Evolutionary conservation across 2,329 filamentous ascomycete genomes (phyloP), one percentile per base, ranked within the genome.

Genomic region (Colletotrichum sojae): DNA sequence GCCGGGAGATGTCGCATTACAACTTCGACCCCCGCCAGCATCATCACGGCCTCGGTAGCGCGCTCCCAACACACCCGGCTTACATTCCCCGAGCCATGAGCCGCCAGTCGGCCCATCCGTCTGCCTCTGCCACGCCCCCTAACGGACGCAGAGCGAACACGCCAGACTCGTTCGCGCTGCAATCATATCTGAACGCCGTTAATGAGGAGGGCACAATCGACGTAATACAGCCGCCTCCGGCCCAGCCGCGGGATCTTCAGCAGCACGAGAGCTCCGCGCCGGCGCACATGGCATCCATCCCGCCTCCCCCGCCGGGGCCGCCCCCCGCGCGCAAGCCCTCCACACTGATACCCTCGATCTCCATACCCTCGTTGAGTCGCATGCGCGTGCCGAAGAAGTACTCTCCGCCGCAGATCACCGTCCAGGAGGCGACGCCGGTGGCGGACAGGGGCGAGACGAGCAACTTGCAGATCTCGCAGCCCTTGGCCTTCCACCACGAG

Each of bases 21-120:
- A 73, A 74, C 62, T 75, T 75, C 25, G 75, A 80, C 39, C 76
- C 76, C 0, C 74, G 74, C 20, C n/a, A n/a, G n/a, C n/a, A n/a
- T n/a, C 58, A 67, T 10, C 71, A 73, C 10, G 75, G 72, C 2
- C 74, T 74, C 4, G 62, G 58, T 15, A 79, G 72, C 52, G 78
- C 79, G 0, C 76, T 87, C 49, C 85, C 85, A 0, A 78, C 83
- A 0, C 86, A 88, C 67, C 83, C 81, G 0, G 85, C 85, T 0
- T 88, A 87, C 57, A 79, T 85, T 20, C 82, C 83, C 1, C 77
- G 76, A 5, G 75, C 78, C 8, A 67, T 79, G 63, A 80, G 76
- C 67, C 75, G 79, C 8, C 73, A 73, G 39, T 63, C 70, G 1
- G n/a, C n/a, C n/a, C n/a, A n/a, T n/a, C n/a, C n/a, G n/a, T n/a